Evolutionary conservation across 768 basidiomycete species (phyloP), one percentile per base, ranked within the genome.

Genomic region (Lactarius indigo): DNA sequence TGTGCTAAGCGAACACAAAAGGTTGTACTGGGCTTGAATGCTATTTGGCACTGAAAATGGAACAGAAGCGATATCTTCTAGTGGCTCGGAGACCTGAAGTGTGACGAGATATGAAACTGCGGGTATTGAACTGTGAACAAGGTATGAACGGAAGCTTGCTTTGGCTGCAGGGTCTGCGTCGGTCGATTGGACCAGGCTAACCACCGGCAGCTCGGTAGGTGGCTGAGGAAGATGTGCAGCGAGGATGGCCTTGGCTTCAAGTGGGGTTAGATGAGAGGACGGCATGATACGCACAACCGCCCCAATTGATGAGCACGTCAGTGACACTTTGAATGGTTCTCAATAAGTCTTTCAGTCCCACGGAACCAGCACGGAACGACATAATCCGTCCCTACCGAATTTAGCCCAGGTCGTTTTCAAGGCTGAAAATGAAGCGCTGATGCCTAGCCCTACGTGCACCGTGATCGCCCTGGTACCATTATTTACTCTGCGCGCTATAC

Each of bases 1-100:
- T 70, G 39, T 66, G 58, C 12, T 66, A 52, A 39, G 71, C 13
- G 64, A 75, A 50, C 20, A 61, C 30, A 72, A 66, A 28, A 77
- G 70, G 1, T 69, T 68, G 57, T 73, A 70, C 52, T 75, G 74
- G 10, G 67, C 57, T 12, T 58, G 57, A 23, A 76, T 69, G 10
- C 68, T 66, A 65, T 73, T 76, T 13, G 73, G 72, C 2, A 63
- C 50, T 50, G 74, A 72, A n/a, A 68, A 17, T 5, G 63, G 59
- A 10, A 61, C 26, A 3, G 57, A 26, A 23, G 63, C 26, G 1
- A 50, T 50, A 26, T 37, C 50, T 26, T 44, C 20, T 17, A 39
- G 23, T 28, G 52, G 57, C 26, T 64, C 66, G 26, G 57, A 67
- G 17, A 59, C 13, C 31, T 67, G 66, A 41, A 67, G 57, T n/a